Conservation (phyloP, 768 basidiomycete genomes). For the Mycena vitilis region DNA sequence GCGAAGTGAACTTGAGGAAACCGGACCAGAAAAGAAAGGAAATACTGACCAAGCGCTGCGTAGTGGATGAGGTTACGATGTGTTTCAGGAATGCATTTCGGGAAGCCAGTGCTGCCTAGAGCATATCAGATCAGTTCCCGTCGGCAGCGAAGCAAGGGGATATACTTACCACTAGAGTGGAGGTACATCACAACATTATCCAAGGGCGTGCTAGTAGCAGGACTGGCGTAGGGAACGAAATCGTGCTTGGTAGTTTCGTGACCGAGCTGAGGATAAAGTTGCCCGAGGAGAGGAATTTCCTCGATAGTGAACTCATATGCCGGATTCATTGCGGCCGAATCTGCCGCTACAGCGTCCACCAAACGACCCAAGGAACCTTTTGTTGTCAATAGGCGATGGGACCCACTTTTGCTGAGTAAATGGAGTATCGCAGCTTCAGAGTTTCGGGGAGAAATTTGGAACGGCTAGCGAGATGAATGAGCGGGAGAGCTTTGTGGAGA, state of each 20-base stretch:
- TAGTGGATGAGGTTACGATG: conserved; percentile 19
- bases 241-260: conserved; percentile 44
- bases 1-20: background rate
- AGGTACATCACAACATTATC: conserved; percentile 50
- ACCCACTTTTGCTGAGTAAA: conserved; percentile 51
- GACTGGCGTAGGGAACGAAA: conserved; percentile 44
- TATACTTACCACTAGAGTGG: conserved; percentile 46
- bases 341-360: conserved; percentile 41
- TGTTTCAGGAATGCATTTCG: conserved; percentile 25
- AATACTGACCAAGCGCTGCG: conserved; percentile 9
- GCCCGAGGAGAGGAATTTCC: conserved; percentile 47
- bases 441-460: conserved; percentile 54
- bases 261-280: conserved; percentile 56
- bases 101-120: conserved; percentile 30
- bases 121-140: background rate
- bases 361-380: conserved; percentile 42
- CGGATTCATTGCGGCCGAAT: conserved; percentile 34
- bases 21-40: background rate
- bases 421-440: conserved; percentile 50
- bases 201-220: conserved; percentile 29
- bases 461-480: conserved; percentile 44
- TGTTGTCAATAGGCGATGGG: conserved; percentile 50
- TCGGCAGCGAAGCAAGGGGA: conserved; percentile 23
- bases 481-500: background rate
- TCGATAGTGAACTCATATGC: conserved; percentile 43